phyloP scores from a whole-genome alignment of 2,329 filamentous ascomycete species.

The Sporothrix brasiliensis region DNA sequence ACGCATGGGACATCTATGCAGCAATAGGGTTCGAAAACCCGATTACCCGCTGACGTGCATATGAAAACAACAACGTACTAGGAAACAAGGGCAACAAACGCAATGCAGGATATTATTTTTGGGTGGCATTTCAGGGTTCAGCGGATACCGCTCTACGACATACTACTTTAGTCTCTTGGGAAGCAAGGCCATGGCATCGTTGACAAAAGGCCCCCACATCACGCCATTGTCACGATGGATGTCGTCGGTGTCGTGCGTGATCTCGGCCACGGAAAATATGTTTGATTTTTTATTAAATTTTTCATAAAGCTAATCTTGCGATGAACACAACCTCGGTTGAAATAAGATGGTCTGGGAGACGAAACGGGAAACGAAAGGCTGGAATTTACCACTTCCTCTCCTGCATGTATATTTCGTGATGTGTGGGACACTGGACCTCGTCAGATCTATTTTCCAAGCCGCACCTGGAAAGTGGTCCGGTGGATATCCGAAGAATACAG shows the following conservation, averaged over 20 bases:
- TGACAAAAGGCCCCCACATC: constrained; percentile 17
- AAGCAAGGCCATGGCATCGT: neutral
- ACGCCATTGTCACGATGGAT: constrained; percentile 25
- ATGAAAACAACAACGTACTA: neutral
- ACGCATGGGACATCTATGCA: neutral
- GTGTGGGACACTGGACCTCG: neutral
- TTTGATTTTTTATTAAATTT: neutral
- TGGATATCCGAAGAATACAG: constrained; percentile 12
- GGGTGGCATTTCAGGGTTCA: neutral
- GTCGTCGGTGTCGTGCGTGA: constrained; percentile 7
- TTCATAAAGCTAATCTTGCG: neutral
- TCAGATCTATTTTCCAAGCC: neutral
- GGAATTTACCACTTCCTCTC: neutral
- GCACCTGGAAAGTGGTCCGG: neutral
- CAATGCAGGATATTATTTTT: neutral
- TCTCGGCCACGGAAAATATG: neutral
- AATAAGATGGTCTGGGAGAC: neutral
- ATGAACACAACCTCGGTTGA: constrained; percentile 11
- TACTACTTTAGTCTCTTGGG: neutral
- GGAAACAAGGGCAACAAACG: neutral
- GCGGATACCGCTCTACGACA: no score
- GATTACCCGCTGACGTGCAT: neutral
- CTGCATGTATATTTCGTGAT: neutral
- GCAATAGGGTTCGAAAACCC: neutral
- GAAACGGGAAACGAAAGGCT: neutral